Evolutionary conservation across 2,329 filamentous ascomycete genomes (phyloP).

Genomic region (Pseudodiploospora longispora): DNA sequence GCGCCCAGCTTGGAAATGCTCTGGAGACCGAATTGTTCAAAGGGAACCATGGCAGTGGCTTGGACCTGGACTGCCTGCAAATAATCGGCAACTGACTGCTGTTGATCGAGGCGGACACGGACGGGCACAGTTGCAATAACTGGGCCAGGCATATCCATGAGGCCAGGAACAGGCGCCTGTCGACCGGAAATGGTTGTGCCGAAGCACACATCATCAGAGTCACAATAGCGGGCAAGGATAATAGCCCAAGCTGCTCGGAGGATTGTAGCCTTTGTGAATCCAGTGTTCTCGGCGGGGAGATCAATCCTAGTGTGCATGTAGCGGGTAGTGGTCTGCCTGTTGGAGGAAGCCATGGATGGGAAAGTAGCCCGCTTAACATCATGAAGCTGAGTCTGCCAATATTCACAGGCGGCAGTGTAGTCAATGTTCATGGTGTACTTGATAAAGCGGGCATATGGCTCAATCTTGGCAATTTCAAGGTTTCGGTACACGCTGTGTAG

Average conservation of each 20-base stretch:
- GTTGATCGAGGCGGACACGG: too few relatives aligned
- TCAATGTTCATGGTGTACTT: slow-evolving; percentile 5
- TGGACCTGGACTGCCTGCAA: too few relatives aligned
- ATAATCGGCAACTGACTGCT: too few relatives aligned
- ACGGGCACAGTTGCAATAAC: too few relatives aligned
- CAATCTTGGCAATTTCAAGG: neutral
- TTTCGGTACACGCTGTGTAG: slow-evolving; percentile 2
- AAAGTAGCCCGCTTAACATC: slow-evolving; percentile 7
- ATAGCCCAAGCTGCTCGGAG: neutral
- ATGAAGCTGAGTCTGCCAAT: slow-evolving; percentile 6
- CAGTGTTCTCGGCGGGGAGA: neutral
- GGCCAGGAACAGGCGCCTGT: too few relatives aligned
- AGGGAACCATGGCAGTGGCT: too few relatives aligned
- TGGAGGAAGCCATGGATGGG: neutral
- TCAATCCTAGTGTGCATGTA: slow-evolving; percentile 5
- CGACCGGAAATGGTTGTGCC: neutral
- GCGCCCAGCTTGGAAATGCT: too few relatives aligned
- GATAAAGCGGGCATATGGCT: slow-evolving; percentile 6
- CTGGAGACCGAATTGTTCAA: too few relatives aligned
- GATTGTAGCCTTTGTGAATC: neutral
- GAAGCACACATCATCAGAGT: neutral
- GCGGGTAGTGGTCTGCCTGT: neutral
- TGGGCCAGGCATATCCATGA: too few relatives aligned
- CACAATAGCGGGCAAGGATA: neutral
- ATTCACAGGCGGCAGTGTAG: slow-evolving; percentile 1